Conservation (phyloP, 306 rosid species). For the Lotus japonicus region DNA sequence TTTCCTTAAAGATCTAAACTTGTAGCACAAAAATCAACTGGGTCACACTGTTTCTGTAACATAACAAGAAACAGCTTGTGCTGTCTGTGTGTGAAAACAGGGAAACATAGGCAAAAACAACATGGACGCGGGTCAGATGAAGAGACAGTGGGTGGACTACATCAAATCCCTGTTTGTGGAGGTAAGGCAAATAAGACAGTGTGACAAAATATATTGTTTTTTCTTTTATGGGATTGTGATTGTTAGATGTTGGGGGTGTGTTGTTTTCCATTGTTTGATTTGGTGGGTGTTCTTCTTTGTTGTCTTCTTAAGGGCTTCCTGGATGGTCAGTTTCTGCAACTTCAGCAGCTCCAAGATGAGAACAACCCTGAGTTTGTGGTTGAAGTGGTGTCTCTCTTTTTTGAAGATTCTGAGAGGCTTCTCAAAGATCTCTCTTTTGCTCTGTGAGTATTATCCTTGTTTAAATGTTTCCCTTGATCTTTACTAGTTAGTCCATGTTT, state of each 20-base stretch:
- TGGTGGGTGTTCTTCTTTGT: background rate
- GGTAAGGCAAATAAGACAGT: constrained; percentile 32
- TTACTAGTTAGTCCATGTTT: background rate
- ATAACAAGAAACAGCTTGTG: background rate
- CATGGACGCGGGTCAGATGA: constrained; percentile 95
- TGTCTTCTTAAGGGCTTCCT: constrained; percentile 44
- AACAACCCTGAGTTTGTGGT: constrained; percentile 90
- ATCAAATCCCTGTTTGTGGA: constrained; percentile 62
- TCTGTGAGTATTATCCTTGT: constrained; percentile 43
- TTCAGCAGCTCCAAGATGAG: constrained; percentile 94
- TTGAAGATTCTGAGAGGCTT: constrained; percentile 94
- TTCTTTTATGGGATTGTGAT: background rate
- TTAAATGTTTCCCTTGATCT: background rate
- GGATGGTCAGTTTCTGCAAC: constrained; percentile 90
- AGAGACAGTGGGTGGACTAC: constrained; percentile 79
- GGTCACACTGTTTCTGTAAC: constrained; percentile 17
- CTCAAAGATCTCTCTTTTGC: constrained; percentile 77
- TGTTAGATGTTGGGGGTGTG: constrained; percentile 12
- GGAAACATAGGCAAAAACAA: constrained; percentile 7
- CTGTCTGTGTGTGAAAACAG: constrained; percentile 23
- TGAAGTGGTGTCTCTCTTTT: constrained; percentile 93
- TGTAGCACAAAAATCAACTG: constrained; percentile 24
- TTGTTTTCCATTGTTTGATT: constrained; percentile 22
- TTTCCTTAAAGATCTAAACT: constrained; percentile 41
- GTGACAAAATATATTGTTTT: background rate